These are phyloP conservation scores for Pyricularia sp. DNA, from an alignment of 2,329 filamentous ascomycete species.

Conservation along the genomic window DNA sequence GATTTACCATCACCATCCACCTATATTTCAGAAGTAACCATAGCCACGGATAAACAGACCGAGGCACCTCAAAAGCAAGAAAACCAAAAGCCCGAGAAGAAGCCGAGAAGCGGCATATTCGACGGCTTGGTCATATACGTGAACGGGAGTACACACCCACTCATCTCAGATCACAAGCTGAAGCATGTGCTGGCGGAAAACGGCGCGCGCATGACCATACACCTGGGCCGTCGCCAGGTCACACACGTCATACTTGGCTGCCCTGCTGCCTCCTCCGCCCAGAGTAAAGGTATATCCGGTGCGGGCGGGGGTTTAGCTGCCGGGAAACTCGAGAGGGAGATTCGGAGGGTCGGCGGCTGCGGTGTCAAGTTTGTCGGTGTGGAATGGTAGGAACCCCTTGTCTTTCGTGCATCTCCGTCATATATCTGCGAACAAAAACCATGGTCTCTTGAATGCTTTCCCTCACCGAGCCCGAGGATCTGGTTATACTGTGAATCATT, in stretches of 20 bases:
- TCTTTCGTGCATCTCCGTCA: neutral
- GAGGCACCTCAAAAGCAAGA: neutral
- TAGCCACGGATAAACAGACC: neutral
- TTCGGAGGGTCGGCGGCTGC: conserved; percentile 55
- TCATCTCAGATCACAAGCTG: conserved; percentile 77
- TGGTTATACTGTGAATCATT: neutral
- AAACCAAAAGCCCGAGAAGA: neutral
- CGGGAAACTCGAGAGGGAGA: conserved; percentile 74
- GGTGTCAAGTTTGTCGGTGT: conserved; percentile 71
- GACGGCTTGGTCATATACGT: conserved; percentile 67
- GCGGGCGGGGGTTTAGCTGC: conserved; percentile 68
- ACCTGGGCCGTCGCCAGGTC: conserved; percentile 62
- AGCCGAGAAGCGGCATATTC: conserved; percentile 44
- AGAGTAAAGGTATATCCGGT: conserved; percentile 22
- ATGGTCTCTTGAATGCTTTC: neutral
- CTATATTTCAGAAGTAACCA: neutral
- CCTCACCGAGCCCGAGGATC: neutral
- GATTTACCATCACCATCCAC: neutral
- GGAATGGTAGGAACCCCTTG: conserved; percentile 54
- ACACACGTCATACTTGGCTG: conserved; percentile 79
- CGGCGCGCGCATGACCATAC: conserved; percentile 62
- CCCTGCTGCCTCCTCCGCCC: conserved; percentile 29
- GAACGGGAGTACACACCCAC: conserved; percentile 76
- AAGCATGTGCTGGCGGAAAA: conserved; percentile 68
- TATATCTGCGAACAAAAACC: neutral